These are phyloP conservation scores for Cladosporium sp. DNA, from an alignment of 2,329 filamentous ascomycete species.

Conservation along the genomic window DNA sequence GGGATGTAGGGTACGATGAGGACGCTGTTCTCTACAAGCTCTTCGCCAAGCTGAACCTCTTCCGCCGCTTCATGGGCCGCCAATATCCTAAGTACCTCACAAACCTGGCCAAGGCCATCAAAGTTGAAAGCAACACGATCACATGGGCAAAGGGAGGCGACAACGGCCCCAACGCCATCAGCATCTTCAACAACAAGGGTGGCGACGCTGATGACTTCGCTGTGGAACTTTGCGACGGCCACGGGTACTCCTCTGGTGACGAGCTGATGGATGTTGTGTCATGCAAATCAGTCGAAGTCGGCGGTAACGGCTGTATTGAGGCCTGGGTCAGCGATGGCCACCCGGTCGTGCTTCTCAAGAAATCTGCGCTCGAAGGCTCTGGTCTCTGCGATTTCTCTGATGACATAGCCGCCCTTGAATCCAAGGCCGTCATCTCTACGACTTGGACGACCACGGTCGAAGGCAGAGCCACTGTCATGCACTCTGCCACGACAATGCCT, in stretches of 20 bases:
- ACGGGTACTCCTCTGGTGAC: constrained; percentile 7
- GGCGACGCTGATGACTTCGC: constrained; percentile 10
- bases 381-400: constrained; percentile 5
- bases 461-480: constrained; percentile 2
- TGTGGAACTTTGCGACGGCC: constrained; percentile 7
- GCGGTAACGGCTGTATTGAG: constrained; percentile 4
- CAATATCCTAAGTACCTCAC: constrained; percentile 36
- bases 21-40: constrained; percentile 14
- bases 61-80: constrained; percentile 36
- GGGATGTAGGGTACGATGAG: constrained; percentile 13
- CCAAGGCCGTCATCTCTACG: constrained; percentile 8
- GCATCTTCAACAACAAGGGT: constrained; percentile 32
- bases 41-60: constrained; percentile 12
- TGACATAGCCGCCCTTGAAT: constrained; percentile 2
- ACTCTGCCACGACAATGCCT: constrained; percentile 1
- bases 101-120: constrained; percentile 37
- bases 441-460: constrained; percentile 2
- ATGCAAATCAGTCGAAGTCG: constrained; percentile 7
- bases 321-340: constrained; percentile 6
- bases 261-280: constrained; percentile 8
- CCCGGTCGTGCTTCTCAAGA: constrained; percentile 6
- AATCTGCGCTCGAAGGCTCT: constrained; percentile 6
- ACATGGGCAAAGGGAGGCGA: constrained; percentile 44
- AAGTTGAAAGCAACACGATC: constrained; percentile 40
- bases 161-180: constrained; percentile 29